A percentile compares a stretch with the other conserved stretches of the same genome.
phyloP scores from a whole-genome alignment of 805 yeast genomes.

The Spathaspora hagerdaliae region DNA sequence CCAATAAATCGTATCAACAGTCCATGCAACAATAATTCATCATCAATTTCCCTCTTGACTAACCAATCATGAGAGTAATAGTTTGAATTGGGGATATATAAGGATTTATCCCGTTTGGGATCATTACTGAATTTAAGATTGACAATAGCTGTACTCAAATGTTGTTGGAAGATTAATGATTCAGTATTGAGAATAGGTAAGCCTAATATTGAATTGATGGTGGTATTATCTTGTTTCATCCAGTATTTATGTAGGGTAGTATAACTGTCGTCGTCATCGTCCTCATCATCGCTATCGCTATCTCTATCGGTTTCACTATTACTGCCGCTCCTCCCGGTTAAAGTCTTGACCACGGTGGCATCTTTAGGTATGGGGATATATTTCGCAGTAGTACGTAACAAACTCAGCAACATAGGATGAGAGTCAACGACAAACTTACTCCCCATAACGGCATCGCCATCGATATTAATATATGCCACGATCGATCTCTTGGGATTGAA shows the following conservation, averaged over 20 bases:
- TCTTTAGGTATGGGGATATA: conserved; percentile 28
- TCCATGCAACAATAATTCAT: conserved; percentile 26
- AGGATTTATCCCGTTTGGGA: conserved; percentile 21
- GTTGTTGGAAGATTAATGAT: conserved; percentile 28
- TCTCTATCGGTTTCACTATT: conserved; percentile 2
- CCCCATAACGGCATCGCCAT: conserved; percentile 36
- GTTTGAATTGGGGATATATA: conserved; percentile 33
- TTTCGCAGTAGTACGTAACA: conserved; percentile 24
- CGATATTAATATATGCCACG: conserved; percentile 35
- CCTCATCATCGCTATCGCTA: conserved; percentile 11
- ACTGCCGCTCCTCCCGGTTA: conserved; percentile 1
- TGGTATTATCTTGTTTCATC: conserved; percentile 26
- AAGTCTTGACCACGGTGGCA: conserved; percentile 15
- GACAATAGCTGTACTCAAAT: conserved; percentile 24
- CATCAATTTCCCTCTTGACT: conserved; percentile 20
- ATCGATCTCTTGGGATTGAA: conserved; percentile 21
- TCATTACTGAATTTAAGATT: conserved; percentile 31
- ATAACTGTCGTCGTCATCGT: conserved; percentile 15
- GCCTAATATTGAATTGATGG: conserved; percentile 31
- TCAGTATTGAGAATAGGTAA: conserved; percentile 19
- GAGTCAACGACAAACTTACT: conserved; percentile 30
- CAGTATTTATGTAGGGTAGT: conserved; percentile 33
- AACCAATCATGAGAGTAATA: conserved; percentile 31
- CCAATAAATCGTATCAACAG: conserved; percentile 35
- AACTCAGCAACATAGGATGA: conserved; percentile 32